Base-by-base conservation (phyloP, 768 basidiomycete genomes). In the Trametes elegans region DNA sequence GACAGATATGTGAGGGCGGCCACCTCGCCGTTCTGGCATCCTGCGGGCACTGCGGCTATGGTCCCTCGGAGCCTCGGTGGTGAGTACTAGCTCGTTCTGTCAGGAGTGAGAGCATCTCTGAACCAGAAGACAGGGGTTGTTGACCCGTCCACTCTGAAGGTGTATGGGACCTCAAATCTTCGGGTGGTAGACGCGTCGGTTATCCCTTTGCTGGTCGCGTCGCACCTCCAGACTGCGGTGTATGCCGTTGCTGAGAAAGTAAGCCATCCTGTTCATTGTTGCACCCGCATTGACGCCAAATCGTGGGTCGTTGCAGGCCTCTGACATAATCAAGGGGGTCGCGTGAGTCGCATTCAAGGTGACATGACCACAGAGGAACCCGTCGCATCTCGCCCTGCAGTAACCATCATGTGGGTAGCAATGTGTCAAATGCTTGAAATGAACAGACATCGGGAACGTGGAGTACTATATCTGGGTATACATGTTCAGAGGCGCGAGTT, bases 161-260 rank as follows among this genome's bases (percentile, higher is more conserved):
- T 56, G 13, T 49, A 56, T 14, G 54, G 54, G 4, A 49, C 48
- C 7, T 13, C 19, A n/a, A 56, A 56, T 34, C 16, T 56, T 23
- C 46, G 54, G 6, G 54, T 56, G 0, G 54, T 56, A 2, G 40
- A 49, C 21, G 31, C 39, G 21, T 56, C 48, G 24, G 7, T 56
- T 3, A 19, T 56, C 13, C 39, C 48, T 19, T 14, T 49, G 40
- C 46, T 32, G 16, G 14, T 49, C 19, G 31, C 47, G 13, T 21
- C 29, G 21, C 54, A 56, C 23, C 23, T 28, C 8, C 47, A 49
- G 19, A 13, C 54, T 3, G 41, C 54, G 3, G 40, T 56, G 6
- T 56, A 56, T 29, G 54, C 54, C 3, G 24, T 56, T 3, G 46
- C 54, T 6, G 54, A 56, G 35, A 49, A 31, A 41, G 54, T 56